Evolutionary conservation across 805 yeast species (phyloP), one percentile per base, ranked within the genome.

Genomic region (Blastobotrys mokoenaii): DNA sequence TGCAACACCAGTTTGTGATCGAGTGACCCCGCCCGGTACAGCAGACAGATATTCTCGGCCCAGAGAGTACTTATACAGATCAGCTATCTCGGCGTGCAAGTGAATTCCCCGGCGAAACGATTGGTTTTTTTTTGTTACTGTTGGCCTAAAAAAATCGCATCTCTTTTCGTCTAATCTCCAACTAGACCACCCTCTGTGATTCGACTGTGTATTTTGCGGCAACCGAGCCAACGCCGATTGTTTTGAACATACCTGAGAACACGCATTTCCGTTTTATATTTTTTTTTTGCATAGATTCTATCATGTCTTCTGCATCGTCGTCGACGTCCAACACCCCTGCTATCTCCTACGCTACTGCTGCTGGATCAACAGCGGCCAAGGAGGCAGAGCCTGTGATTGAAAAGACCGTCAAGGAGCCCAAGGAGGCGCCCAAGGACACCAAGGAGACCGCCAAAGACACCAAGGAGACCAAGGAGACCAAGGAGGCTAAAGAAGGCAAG

Each of bases 251-350:
- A 22, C 27, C 27, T 22, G 27, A 8, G 4, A 22, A 22, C 4
- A 22, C 4, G 27, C 27, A 22, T 22, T 5, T 22, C 27, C 4
- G 8, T 8, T 5, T 29, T 29, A 9, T 29, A 29, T 29, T 29
- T 29, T 29, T 29, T 29, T 29, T 22, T 22, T 22, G 27, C 27
- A 22, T 22, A 22, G 27, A 22, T 22, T 22, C 27, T 4, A 22
- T 5, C 22, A 14, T 37, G 25, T 45, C 38, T 38, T 35, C 46
- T 22, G 45, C 37, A 33, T 31, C 40, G 30, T 40, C 46, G 40
- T 38, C 43, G 25, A 41, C 40, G 33, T 41, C 50, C 16, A 52
- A 52, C 47, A 53, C 59, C 12, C 50, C 53, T 14, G 48, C 62
- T 10, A 41, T 55, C 30, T 49, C 58, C 20, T 49, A 48, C 49